A percentile compares a stretch with the other conserved stretches of the same genome.
phyloP scores from a whole-genome alignment of 73 alveolate species.

The Uronychia binucleata region DNA sequence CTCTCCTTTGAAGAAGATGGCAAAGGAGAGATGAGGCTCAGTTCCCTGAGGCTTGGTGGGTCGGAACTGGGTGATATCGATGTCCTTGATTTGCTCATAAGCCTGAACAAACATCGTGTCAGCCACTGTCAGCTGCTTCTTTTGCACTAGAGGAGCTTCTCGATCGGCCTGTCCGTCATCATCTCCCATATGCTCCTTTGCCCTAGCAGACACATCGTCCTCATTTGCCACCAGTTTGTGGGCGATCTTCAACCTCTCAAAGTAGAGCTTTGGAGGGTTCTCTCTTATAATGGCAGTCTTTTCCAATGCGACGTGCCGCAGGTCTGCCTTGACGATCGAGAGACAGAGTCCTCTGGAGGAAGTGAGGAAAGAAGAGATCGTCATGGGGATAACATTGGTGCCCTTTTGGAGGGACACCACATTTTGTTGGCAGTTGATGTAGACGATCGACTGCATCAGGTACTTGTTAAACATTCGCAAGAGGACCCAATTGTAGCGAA shows the following conservation, averaged over 20 bases:
- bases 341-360: slow-evolving; percentile 67
- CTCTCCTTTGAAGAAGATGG: slow-evolving; percentile 94
- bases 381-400: slow-evolving; percentile 21
- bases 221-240: slow-evolving; percentile 15
- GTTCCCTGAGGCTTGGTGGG: slow-evolving; percentile 92
- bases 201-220: not conserved
- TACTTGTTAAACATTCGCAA: slow-evolving; percentile 67
- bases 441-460: slow-evolving; percentile 67
- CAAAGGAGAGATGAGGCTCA: slow-evolving; percentile 97
- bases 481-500: slow-evolving; percentile 77
- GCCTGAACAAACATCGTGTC: slow-evolving; percentile 78
- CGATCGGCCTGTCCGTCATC: slow-evolving; percentile 3
- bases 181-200: slow-evolving; percentile 13
- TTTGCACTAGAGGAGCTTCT: not conserved
- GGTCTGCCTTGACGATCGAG: slow-evolving; percentile 78
- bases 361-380: slow-evolving; percentile 46
- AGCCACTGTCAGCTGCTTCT: not conserved
- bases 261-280: slow-evolving; percentile 73
- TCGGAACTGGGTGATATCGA: slow-evolving; percentile 75
- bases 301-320: slow-evolving; percentile 72
- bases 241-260: slow-evolving; percentile 84
- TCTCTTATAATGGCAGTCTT: slow-evolving; percentile 86
- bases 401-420: slow-evolving; percentile 14
- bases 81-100: slow-evolving; percentile 82
- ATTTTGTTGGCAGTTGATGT: slow-evolving; percentile 48